Conservation (phyloP, 257 asterid genomes). For the Jacaranda mimosifolia region DNA sequence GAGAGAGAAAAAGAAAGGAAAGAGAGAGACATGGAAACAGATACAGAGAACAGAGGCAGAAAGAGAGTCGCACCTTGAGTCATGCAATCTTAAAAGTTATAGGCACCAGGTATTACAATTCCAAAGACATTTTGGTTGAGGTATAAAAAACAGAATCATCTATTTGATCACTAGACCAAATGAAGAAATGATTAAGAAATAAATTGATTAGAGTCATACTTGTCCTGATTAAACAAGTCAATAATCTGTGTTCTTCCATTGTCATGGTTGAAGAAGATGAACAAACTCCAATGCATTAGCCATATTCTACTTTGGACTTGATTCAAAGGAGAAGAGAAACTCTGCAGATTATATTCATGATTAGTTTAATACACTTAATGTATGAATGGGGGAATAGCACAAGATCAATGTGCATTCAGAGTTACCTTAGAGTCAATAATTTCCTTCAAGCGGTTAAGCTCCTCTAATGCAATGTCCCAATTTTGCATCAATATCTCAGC, state of each 20-base stretch:
- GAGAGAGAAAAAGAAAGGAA: background rate
- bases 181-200: constrained; percentile 24
- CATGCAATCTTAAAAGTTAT: background rate
- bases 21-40: background rate
- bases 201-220: constrained; percentile 56
- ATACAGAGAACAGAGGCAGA: background rate
- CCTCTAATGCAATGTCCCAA: constrained; percentile 94
- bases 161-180: background rate
- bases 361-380: background rate
- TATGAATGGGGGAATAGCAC: background rate
- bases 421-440: constrained; percentile 74
- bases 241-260: constrained; percentile 91
- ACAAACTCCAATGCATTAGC: constrained; percentile 98
- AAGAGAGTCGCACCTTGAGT: background rate
- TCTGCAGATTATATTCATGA: constrained; percentile 48
- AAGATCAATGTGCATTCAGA: background rate
- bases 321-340: constrained; percentile 68
- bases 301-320: constrained; percentile 90
- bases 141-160: background rate
- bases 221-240: constrained; percentile 97
- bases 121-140: background rate
- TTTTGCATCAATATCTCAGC: constrained; percentile 98
- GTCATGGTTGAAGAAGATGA: constrained; percentile 97
- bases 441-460: constrained; percentile 87
- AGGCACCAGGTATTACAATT: background rate